Conservation (phyloP, 257 asterid species). For the Eucommia ulmoides region DNA sequence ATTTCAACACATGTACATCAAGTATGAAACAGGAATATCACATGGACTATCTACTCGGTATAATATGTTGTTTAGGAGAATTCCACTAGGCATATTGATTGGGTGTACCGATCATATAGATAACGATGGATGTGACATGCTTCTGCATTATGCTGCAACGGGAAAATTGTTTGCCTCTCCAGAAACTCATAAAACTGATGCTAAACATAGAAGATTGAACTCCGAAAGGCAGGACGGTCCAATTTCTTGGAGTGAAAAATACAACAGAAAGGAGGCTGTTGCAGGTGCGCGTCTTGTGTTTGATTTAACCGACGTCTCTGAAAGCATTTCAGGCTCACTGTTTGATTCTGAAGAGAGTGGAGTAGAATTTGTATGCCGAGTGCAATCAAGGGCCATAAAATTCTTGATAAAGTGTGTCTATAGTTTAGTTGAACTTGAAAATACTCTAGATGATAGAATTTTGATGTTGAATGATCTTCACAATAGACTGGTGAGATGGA, state of each 20-base stretch:
- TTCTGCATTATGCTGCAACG: neutral
- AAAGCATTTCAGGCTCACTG: constrained; percentile 28
- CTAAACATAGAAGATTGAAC: neutral
- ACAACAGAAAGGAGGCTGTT: constrained; percentile 37
- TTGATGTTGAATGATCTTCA: constrained; percentile 41
- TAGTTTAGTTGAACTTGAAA: constrained; percentile 30
- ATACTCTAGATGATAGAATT: constrained; percentile 17
- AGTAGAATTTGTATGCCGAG: constrained; percentile 23
- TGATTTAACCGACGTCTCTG: constrained; percentile 39
- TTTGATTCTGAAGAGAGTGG: constrained; percentile 52
- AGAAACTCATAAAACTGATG: neutral
- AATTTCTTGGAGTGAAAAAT: constrained; percentile 21
- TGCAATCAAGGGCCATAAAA: constrained; percentile 35
- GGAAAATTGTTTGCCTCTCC: neutral
- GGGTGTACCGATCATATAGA: neutral
- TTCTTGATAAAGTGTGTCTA: constrained; percentile 47
- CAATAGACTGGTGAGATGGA: constrained; percentile 42
- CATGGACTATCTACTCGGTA: neutral
- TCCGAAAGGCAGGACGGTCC: neutral
- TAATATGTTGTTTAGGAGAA: neutral
- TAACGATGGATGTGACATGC: neutral
- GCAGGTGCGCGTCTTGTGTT: constrained; percentile 52
- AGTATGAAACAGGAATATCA: neutral
- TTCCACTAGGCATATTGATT: neutral
- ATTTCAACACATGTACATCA: neutral